Percentiles rank a stretch among this genome's conserved stretches.
Evolutionary conservation across 208 protist genomes (phyloP).

Genomic region (Crithidia expoeki): DNA sequence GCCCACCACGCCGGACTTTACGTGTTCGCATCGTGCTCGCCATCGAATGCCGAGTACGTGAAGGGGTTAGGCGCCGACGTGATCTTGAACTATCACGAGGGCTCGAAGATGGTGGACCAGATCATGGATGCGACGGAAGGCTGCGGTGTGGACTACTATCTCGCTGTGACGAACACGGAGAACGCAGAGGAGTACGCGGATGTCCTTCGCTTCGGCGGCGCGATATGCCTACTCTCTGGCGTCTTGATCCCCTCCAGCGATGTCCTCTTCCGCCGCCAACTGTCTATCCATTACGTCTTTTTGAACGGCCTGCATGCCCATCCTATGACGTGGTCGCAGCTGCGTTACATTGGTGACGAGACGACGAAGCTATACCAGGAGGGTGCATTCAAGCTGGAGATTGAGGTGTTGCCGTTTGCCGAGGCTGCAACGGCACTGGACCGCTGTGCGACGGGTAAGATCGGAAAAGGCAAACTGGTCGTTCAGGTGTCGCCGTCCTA

Average conservation of each 20-base stretch:
- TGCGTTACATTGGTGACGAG: slow-evolving; percentile 39
- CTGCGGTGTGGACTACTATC: slow-evolving; percentile 76
- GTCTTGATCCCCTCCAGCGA: slow-evolving; percentile 36
- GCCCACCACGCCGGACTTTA: slow-evolving; percentile 66
- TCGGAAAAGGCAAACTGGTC: slow-evolving; percentile 24
- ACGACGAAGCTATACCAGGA: slow-evolving; percentile 45
- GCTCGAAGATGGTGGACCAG: slow-evolving; percentile 35
- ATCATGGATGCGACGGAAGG: slow-evolving; percentile 28
- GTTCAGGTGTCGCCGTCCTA: slow-evolving; percentile 22
- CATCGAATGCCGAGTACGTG: slow-evolving; percentile 52
- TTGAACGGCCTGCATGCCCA: slow-evolving; percentile 45
- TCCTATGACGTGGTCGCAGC: slow-evolving; percentile 37
- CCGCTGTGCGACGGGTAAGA: slow-evolving; percentile 25
- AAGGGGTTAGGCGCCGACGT: slow-evolving; percentile 60
- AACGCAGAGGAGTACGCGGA: slow-evolving; percentile 47
- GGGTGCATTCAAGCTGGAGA: slow-evolving; percentile 42
- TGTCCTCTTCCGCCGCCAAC: slow-evolving; percentile 56
- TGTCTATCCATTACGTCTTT: slow-evolving; percentile 72
- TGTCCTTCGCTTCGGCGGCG: slow-evolving; percentile 69
- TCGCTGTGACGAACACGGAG: slow-evolving; percentile 51
- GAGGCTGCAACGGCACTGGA: slow-evolving; percentile 28
- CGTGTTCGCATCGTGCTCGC: slow-evolving; percentile 70
- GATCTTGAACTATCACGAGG: slow-evolving; percentile 69
- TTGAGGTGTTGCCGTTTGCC: slow-evolving; percentile 28
- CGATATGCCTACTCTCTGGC: slow-evolving; percentile 64